Percentiles rank a stretch among this genome's conserved stretches.
Conservation (phyloP, 129 eudicot genomes). For the Saussurea involucrata region DNA sequence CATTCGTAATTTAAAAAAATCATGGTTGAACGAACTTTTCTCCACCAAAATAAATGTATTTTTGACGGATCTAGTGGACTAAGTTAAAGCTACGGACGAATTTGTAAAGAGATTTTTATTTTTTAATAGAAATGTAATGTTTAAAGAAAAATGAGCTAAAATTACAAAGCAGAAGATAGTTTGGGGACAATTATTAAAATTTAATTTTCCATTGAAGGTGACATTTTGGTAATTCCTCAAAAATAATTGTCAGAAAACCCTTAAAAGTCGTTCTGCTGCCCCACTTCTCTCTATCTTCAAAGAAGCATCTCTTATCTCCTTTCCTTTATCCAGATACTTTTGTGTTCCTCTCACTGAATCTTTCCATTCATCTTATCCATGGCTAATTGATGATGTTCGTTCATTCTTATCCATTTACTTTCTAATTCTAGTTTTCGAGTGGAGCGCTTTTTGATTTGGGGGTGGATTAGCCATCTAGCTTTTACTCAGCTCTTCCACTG, state of each 20-base stretch:
- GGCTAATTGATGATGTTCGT: slow-evolving; percentile 5
- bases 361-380: slow-evolving; percentile 5
- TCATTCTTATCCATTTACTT: slow-evolving; percentile 1
- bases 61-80: not conserved
- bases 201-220: not conserved
- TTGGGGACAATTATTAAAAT: not conserved
- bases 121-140: not conserved
- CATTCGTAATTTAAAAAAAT: too few species aligned
- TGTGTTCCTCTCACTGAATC: not conserved
- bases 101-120: not conserved
- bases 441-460: not conserved
- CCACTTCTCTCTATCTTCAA: slow-evolving; percentile 20
- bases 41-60: not conserved
- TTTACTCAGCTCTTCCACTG: slow-evolving; percentile 15
- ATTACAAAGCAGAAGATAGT: not conserved
- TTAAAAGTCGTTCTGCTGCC: slow-evolving; percentile 24
- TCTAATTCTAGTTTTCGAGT: slow-evolving; percentile 8
- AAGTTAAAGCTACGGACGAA: not conserved
- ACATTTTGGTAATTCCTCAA: not conserved
- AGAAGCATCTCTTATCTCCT: slow-evolving; percentile 31
- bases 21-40: too few species aligned
- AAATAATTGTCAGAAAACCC: slow-evolving; percentile 4
- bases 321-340: slow-evolving; percentile 24
- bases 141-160: not conserved
- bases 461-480: not conserved